Percentiles rank a stretch among this genome's conserved stretches.
Evolutionary conservation across 1,284 basidiomycete genomes (phyloP).

Genomic region (Leccinum huronense): DNA sequence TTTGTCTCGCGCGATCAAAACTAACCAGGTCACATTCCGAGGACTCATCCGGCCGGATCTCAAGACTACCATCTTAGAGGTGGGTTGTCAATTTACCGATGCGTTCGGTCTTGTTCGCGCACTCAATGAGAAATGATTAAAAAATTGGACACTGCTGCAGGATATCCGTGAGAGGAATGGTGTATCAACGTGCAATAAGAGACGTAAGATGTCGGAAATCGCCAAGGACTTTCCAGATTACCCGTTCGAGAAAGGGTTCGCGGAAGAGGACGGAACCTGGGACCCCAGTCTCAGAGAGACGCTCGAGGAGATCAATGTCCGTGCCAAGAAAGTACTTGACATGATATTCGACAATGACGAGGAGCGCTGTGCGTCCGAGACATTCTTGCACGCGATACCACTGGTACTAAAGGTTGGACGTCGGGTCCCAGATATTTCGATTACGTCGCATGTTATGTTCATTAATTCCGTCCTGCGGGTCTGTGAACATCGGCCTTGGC

Average conservation of each 20-base stretch:
- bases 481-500: conserved; percentile 43
- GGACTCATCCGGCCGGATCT: conserved; percentile 37
- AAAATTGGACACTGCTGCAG: conserved; percentile 34
- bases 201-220: conserved; percentile 57
- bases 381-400: background rate
- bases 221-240: conserved; percentile 58
- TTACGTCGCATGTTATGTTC: conserved; percentile 63
- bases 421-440: conserved; percentile 51
- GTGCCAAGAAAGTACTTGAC: conserved; percentile 61
- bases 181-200: conserved; percentile 72
- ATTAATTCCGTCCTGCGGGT: conserved; percentile 53
- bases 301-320: conserved; percentile 48
- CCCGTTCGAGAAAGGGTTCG: conserved; percentile 63
- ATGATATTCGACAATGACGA: conserved; percentile 55
- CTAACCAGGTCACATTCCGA: conserved; percentile 60
- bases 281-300: conserved; percentile 63
- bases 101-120: background rate
- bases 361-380: conserved; percentile 46
- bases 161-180: conserved; percentile 67
- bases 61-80: conserved; percentile 52
- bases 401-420: background rate
- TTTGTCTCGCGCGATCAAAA: conserved; percentile 68
- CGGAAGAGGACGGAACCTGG: conserved; percentile 76
- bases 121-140: background rate
- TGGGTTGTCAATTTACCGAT: conserved; percentile 22